These are phyloP conservation scores for Cyberlindnera samutprakarnensis DNA, from an alignment of 805 yeast species.

Conservation along the genomic window DNA sequence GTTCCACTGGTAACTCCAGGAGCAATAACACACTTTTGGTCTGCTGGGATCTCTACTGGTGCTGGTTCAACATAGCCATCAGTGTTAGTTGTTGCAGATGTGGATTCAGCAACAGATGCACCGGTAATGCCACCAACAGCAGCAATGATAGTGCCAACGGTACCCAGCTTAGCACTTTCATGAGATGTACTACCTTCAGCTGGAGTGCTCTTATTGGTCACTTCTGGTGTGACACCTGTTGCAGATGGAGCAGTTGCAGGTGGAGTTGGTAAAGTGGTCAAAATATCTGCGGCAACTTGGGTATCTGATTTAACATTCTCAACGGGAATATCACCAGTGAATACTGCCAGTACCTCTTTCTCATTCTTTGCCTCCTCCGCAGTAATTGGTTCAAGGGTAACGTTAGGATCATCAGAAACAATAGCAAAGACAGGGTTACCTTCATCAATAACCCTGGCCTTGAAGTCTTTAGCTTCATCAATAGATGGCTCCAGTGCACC, in stretches of 20 bases:
- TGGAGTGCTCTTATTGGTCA: constrained; percentile 2
- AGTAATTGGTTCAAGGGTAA: constrained; percentile 12
- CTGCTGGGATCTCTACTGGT: constrained; percentile 15
- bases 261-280: constrained; percentile 15
- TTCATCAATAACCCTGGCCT: constrained; percentile 6
- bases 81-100: constrained; percentile 1
- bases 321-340: constrained; percentile 5
- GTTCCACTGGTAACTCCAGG: constrained; percentile 7
- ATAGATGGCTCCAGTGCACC: constrained; percentile 1
- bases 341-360: constrained; percentile 11
- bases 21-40: constrained; percentile 14
- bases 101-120: neutral
- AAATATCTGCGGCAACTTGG: constrained; percentile 1
- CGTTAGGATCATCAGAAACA: constrained; percentile 6
- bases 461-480: constrained; percentile 11
- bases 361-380: constrained; percentile 15
- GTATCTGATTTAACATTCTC: constrained; percentile 8
- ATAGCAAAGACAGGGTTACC: constrained; percentile 10
- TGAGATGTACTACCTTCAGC: constrained; percentile 7
- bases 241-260: constrained; percentile 11
- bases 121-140: constrained; percentile 3
- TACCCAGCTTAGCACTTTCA: constrained; percentile 11
- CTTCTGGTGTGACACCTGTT: neutral
- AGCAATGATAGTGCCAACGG: constrained; percentile 5
- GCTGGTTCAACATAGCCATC: constrained; percentile 9